Evolutionary conservation across 225 moss, liverwort and hornwort species (phyloP).

Genomic region (Bryum argenteum): DNA sequence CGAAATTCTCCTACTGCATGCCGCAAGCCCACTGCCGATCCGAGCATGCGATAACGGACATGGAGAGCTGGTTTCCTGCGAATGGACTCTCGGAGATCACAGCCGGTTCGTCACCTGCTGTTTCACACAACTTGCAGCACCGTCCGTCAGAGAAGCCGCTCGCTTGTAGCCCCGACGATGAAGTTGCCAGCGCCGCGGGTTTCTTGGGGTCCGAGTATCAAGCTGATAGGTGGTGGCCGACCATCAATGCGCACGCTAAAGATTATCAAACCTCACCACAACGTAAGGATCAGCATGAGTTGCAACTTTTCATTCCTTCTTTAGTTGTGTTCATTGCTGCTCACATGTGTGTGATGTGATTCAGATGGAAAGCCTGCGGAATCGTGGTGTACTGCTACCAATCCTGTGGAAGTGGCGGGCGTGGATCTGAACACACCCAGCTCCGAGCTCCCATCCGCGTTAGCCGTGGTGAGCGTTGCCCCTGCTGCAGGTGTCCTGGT

Average conservation of each 20-base stretch:
- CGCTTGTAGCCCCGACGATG: conserved; percentile 43
- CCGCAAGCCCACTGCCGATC: conserved; percentile 52
- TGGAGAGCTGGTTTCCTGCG: conserved; percentile 56
- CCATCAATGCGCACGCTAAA: conserved; percentile 38
- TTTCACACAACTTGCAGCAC: conserved; percentile 35
- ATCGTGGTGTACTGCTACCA: conserved; percentile 38
- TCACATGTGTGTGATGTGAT: conserved; percentile 4
- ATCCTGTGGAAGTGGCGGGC: conserved; percentile 31
- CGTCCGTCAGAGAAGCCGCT: conserved; percentile 34
- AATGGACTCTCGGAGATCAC: conserved; percentile 33
- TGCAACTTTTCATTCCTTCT: too few relatives aligned
- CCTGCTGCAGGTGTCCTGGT: conserved; percentile 10
- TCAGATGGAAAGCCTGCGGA: conserved; percentile 38
- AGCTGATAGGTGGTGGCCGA: conserved; percentile 71
- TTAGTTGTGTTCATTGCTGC: too few relatives aligned
- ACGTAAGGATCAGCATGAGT: conserved; percentile 25
- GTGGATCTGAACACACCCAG: conserved; percentile 40
- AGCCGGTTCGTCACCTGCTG: conserved; percentile 31
- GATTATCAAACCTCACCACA: conserved; percentile 27
- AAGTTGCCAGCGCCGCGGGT: conserved; percentile 38
- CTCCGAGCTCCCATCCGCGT: conserved; percentile 43
- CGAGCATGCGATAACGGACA: conserved; percentile 33
- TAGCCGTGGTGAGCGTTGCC: conserved; percentile 42
- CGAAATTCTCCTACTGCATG: conserved; percentile 40
- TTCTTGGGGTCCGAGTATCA: conserved; percentile 65